Conservation (phyloP, 306 rosid species). For the Quercus dentata region DNA sequence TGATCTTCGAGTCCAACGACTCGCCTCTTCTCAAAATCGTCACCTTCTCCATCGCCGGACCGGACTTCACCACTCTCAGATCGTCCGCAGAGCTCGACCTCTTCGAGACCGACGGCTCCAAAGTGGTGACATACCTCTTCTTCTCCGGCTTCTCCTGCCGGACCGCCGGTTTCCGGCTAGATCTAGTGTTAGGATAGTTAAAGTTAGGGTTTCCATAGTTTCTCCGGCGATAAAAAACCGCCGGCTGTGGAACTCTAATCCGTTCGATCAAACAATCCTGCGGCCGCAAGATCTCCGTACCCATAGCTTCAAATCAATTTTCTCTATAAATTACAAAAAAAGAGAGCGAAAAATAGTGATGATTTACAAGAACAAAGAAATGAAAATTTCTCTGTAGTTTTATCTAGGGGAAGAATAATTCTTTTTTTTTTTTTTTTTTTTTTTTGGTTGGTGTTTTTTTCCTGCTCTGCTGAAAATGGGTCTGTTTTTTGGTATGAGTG, state of each 20-base stretch:
- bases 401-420: slow-evolving; percentile 21
- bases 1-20: slow-evolving; percentile 61
- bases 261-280: slow-evolving; percentile 60
- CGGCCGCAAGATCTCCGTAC: slow-evolving; percentile 75
- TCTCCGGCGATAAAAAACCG: slow-evolving; percentile 48
- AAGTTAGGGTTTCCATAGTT: slow-evolving; percentile 16
- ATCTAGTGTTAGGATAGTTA: slow-evolving; percentile 25
- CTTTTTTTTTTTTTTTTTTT: not conserved
- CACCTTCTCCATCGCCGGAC: slow-evolving; percentile 55
- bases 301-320: slow-evolving; percentile 44
- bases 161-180: slow-evolving; percentile 34
- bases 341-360: not conserved
- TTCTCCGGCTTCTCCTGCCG: slow-evolving; percentile 40
- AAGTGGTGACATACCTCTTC: slow-evolving; percentile 20
- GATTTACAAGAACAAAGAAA: not conserved
- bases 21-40: slow-evolving; percentile 71
- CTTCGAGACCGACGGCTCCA: slow-evolving; percentile 25
- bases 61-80: slow-evolving; percentile 24
- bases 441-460: not conserved
- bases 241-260: slow-evolving; percentile 35
- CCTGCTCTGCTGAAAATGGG: not conserved
- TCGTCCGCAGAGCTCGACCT: slow-evolving; percentile 55
- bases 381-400: not conserved
- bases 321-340: not conserved
- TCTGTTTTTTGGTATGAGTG: too few relatives aligned